Percentiles rank a stretch among this genome's conserved stretches.
phyloP scores from a whole-genome alignment of 192 early-diverging fungal genomes.

The Backusella tuberculispora region DNA sequence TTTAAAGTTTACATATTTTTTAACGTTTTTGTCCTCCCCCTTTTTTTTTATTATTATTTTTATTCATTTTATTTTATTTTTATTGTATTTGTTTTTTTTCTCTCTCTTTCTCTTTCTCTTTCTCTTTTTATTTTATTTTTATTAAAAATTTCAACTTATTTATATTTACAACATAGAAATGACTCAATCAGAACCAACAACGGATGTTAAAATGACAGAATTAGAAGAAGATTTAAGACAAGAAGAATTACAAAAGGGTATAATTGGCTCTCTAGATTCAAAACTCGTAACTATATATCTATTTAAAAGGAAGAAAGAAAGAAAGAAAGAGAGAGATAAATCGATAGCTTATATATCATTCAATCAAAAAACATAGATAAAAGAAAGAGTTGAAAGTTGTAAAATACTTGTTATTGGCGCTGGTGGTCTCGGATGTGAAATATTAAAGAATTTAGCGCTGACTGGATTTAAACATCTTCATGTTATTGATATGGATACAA shows the following conservation, averaged over 20 bases:
- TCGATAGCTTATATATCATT: no score
- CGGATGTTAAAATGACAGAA: constrained; percentile 1
- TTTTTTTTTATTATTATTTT: background rate
- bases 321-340: no score
- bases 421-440: constrained; percentile 84
- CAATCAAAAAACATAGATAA: constrained; percentile 5
- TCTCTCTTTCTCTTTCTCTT: background rate
- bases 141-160: background rate
- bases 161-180: background rate
- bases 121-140: background rate
- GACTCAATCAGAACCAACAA: background rate
- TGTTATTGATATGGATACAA: constrained; percentile 92
- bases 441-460: constrained; percentile 81
- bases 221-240: background rate
- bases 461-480: constrained; percentile 80
- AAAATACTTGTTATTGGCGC: constrained; percentile 85
- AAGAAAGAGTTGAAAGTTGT: constrained; percentile 47
- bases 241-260: constrained; percentile 5
- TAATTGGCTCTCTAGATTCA: constrained; percentile 9
- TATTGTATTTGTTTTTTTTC: background rate
- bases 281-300: background rate
- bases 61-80: background rate
- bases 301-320: no score
- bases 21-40: background rate
- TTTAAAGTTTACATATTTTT: background rate